Conservation (phyloP, 2,329 filamentous ascomycete species). For the Sphaceloma murrayae region DNA sequence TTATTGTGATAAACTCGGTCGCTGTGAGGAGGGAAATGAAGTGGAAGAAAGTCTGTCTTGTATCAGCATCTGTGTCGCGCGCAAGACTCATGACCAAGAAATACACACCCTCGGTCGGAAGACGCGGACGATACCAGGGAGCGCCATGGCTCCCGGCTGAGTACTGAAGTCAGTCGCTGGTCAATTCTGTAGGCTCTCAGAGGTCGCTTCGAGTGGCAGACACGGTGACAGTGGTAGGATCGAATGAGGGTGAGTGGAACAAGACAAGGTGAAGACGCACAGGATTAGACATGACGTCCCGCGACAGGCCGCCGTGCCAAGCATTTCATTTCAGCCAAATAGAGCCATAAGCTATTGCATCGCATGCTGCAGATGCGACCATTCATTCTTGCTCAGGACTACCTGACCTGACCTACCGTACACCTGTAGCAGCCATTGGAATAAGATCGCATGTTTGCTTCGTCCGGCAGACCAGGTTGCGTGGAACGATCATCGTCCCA, state of each 20-base stretch:
- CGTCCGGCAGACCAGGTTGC: no score
- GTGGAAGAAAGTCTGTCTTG: constrained; percentile 65
- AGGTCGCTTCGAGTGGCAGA: no score
- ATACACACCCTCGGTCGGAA: constrained; percentile 7
- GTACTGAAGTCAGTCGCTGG: not conserved
- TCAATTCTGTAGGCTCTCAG: no score
- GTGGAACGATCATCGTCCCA: no score
- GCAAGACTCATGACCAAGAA: not conserved
- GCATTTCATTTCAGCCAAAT: constrained; percentile 2
- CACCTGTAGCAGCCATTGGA: no score
- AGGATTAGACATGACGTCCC: constrained; percentile 5
- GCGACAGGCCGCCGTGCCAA: constrained; percentile 5
- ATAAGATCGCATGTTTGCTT: no score
- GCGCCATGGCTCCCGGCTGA: not conserved
- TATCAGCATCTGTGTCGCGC: constrained; percentile 1
- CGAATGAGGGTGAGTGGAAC: no score
- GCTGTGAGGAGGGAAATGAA: constrained; percentile 79
- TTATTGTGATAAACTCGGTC: constrained; percentile 72
- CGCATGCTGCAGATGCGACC: no score
- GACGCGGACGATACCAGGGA: constrained; percentile 6
- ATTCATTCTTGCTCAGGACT: no score
- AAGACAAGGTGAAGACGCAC: not conserved
- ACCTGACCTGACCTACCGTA: no score
- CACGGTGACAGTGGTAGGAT: no score
- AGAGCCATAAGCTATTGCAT: no score